Evolutionary conservation across 2,329 filamentous ascomycete species (phyloP).

Genomic region (Aureobasidium sp.): DNA sequence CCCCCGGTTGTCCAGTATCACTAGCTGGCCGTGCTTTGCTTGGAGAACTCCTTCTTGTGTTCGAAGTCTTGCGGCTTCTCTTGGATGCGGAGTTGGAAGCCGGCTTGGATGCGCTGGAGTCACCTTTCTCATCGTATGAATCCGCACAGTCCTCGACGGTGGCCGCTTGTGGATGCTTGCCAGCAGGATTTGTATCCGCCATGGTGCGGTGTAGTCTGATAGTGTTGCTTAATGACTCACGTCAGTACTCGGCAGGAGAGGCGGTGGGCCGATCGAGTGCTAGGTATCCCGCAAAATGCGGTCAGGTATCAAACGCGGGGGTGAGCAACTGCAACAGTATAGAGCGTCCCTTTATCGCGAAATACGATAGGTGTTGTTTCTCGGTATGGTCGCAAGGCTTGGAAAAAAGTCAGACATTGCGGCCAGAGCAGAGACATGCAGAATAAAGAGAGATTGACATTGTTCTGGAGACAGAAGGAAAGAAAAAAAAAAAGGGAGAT

Average conservation of each 20-base stretch:
- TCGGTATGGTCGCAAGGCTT: not conserved
- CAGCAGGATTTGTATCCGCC: not conserved
- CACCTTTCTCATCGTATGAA: not conserved
- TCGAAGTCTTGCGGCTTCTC: not conserved
- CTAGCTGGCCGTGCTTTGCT: not conserved
- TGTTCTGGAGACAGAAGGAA: not conserved
- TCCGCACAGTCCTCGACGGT: not conserved
- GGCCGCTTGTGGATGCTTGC: not conserved
- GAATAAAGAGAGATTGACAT: constrained; percentile 6
- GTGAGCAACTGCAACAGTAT: not conserved
- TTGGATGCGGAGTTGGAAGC: constrained; percentile 4
- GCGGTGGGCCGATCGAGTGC: constrained; percentile 4
- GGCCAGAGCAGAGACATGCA: not conserved
- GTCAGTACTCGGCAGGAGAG: not conserved
- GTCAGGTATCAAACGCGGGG: constrained; percentile 11
- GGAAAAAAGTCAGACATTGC: constrained; percentile 9
- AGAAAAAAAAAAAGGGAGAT: not conserved
- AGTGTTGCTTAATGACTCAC: not conserved
- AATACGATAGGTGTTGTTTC: not conserved
- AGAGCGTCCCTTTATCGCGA: not conserved
- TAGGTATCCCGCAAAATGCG: not conserved
- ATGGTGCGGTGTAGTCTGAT: not conserved
- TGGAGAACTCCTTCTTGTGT: not conserved
- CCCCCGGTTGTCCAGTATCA: not conserved
- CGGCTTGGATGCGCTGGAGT: not conserved